These are phyloP conservation scores for Flaveria trinervia DNA, from an alignment of 129 eudicot species.

Conservation along the genomic window DNA sequence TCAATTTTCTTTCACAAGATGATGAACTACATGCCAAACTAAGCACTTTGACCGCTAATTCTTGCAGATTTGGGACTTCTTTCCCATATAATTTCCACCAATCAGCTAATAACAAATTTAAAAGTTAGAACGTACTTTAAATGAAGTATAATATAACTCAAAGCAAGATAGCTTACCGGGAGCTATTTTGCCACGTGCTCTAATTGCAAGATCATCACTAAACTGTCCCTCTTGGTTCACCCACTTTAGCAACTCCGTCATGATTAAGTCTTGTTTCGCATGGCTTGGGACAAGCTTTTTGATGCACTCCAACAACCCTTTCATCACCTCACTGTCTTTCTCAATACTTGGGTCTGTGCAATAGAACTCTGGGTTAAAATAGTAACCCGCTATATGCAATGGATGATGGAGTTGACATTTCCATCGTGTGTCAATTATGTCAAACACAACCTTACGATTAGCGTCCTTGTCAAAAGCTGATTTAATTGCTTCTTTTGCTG, in stretches of 20 bases:
- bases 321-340: neutral
- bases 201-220: constrained; percentile 3
- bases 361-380: constrained; percentile 15
- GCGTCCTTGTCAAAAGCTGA: neutral
- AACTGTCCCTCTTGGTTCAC: constrained; percentile 4
- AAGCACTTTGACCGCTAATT: constrained; percentile 3
- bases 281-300: neutral
- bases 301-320: neutral
- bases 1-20: neutral
- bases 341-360: neutral
- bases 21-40: constrained; percentile 10
- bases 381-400: constrained; percentile 13
- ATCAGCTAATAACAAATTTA: neutral
- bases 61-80: constrained; percentile 19
- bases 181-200: constrained; percentile 2
- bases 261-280: constrained; percentile 1
- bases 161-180: constrained; percentile 2
- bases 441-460: neutral
- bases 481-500: neutral
- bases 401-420: constrained; percentile 10
- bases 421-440: constrained; percentile 17
- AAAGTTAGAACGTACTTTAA: neutral
- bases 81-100: constrained; percentile 13
- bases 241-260: constrained; percentile 10
- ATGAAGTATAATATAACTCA: neutral